Evolutionary conservation across 129 eudicot genomes (phyloP).

Genomic region (Smallanthus sonchifolius): DNA sequence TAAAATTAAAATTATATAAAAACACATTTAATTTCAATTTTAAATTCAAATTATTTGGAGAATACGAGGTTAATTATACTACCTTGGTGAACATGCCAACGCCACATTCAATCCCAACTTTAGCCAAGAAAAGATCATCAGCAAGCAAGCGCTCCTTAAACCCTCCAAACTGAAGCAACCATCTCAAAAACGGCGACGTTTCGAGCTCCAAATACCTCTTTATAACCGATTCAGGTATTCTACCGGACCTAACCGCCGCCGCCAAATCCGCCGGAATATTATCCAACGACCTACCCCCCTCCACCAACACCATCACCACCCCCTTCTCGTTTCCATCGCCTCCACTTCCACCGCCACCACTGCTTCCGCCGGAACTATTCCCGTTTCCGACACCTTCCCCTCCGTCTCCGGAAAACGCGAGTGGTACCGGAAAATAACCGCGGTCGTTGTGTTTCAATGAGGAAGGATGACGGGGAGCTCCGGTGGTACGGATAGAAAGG

Average conservation of each 20-base stretch:
- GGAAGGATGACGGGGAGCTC: neutral
- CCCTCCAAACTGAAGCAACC: neutral
- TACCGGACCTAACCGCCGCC: slow-evolving; percentile 62
- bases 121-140: neutral
- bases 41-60: too few relatives aligned
- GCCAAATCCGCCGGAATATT: slow-evolving; percentile 74
- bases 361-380: slow-evolving; percentile 24
- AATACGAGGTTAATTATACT: too few relatives aligned
- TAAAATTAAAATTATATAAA: too few relatives aligned
- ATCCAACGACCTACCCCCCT: slow-evolving; percentile 61
- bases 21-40: too few relatives aligned
- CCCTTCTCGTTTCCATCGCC: slow-evolving; percentile 52
- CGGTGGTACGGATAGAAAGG: slow-evolving; percentile 8
- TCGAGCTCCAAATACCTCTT: slow-evolving; percentile 57
- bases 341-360: slow-evolving; percentile 25
- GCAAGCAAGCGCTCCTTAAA: slow-evolving; percentile 45
- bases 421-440: slow-evolving; percentile 9
- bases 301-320: slow-evolving; percentile 64
- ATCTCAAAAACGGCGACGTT: neutral
- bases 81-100: neutral
- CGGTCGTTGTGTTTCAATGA: neutral
- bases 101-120: neutral
- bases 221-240: slow-evolving; percentile 60
- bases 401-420: slow-evolving; percentile 33
- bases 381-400: slow-evolving; percentile 27